These are phyloP conservation scores for Adenanthera pavonina DNA, from an alignment of 306 rosid genomes.

Conservation along the genomic window DNA sequence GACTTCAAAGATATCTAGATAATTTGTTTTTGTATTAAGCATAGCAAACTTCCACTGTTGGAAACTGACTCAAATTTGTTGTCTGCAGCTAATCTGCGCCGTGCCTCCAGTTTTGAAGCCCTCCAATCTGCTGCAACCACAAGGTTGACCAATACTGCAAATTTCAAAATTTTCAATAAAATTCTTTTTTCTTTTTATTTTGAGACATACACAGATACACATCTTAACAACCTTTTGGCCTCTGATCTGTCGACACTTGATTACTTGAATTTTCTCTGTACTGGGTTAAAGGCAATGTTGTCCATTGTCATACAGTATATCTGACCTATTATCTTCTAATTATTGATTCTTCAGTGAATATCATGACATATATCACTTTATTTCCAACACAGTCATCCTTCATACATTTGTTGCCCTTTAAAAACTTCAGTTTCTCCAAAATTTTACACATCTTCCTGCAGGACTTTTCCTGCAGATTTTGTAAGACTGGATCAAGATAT, in stretches of 20 bases:
- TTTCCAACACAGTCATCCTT: constrained; percentile 12
- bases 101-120: constrained; percentile 84
- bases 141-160: constrained; percentile 56
- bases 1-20: no score
- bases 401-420: constrained; percentile 3
- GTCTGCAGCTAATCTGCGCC: constrained; percentile 78
- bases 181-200: not conserved
- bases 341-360: constrained; percentile 8
- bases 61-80: constrained; percentile 35
- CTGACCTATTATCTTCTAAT: not conserved
- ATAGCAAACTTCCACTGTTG: not conserved
- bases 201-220: not conserved
- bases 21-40: not conserved
- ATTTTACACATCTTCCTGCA: constrained; percentile 36
- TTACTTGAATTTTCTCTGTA: not conserved
- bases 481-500: constrained; percentile 98
- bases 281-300: constrained; percentile 12
- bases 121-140: constrained; percentile 61
- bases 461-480: constrained; percentile 72
- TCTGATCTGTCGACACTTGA: constrained; percentile 4
- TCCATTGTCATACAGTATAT: constrained; percentile 20
- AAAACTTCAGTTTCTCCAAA: constrained; percentile 29
- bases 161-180: not conserved
- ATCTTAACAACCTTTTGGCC: constrained; percentile 24
- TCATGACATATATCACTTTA: not conserved